These are phyloP conservation scores for Lactifluus pinguis DNA, from an alignment of 768 basidiomycete genomes.

Conservation along the genomic window DNA sequence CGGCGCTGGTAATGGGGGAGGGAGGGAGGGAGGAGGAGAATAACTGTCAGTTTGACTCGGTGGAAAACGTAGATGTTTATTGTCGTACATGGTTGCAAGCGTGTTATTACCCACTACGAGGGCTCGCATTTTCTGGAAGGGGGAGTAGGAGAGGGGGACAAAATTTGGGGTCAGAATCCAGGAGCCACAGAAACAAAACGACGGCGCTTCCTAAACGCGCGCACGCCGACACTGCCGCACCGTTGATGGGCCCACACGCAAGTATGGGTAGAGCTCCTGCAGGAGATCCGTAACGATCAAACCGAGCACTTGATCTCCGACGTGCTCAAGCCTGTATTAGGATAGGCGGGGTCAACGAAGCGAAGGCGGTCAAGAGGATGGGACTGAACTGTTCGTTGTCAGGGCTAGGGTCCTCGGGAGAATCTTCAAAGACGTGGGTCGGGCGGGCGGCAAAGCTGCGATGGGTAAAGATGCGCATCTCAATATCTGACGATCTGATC, in stretches of 20 bases:
- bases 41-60: neutral
- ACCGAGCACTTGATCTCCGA: slow-evolving; percentile 67
- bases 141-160: too few species aligned
- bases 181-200: neutral
- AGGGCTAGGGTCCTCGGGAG: slow-evolving; percentile 58
- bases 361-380: neutral
- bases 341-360: neutral
- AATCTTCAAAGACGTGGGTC: slow-evolving; percentile 69
- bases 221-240: slow-evolving; percentile 27
- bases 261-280: slow-evolving; percentile 51
- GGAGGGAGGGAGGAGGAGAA: neutral
- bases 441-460: slow-evolving; percentile 62
- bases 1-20: slow-evolving; percentile 35
- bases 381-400: slow-evolving; percentile 68
- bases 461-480: slow-evolving; percentile 62
- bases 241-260: slow-evolving; percentile 72
- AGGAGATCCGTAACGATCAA: slow-evolving; percentile 59
- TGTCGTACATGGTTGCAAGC: slow-evolving; percentile 53
- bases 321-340: slow-evolving; percentile 53
- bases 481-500: slow-evolving; percentile 39
- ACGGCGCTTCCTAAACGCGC: too few species aligned
- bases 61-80: neutral
- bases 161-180: neutral
- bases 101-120: slow-evolving; percentile 67
- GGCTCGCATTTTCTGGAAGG: slow-evolving; percentile 65